Conservation (phyloP, 495 filamentous ascomycete genomes). For the Penicillium maclennaniae region DNA sequence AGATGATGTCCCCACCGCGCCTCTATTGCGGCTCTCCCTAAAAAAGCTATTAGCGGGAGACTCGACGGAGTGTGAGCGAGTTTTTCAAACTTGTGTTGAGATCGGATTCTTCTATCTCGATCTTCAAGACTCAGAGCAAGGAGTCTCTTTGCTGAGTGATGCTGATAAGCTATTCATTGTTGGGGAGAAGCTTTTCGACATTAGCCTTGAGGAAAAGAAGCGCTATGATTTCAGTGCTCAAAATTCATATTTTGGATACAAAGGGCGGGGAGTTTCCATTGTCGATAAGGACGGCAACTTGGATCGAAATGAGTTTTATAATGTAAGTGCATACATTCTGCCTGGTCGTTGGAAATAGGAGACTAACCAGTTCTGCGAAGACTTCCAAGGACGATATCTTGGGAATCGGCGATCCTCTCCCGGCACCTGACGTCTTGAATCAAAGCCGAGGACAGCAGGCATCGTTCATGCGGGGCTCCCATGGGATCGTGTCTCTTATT, state of each 20-base stretch:
- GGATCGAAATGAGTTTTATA: conserved; percentile 62
- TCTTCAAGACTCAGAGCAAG: conserved; percentile 37
- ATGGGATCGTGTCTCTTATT: conserved; percentile 46
- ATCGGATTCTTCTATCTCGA: conserved; percentile 66
- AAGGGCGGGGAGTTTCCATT: conserved; percentile 46
- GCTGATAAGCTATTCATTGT: conserved; percentile 45
- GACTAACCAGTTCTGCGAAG: conserved; percentile 12
- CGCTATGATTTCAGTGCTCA: conserved; percentile 46
- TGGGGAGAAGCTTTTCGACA: conserved; percentile 44
- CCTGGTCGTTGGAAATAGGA: not conserved
- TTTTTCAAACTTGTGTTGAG: conserved; percentile 47
- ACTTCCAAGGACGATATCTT: conserved; percentile 54
- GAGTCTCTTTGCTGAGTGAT: conserved; percentile 38
- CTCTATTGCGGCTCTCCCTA: conserved; percentile 52
- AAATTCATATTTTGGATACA: conserved; percentile 52
- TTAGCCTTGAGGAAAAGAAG: conserved; percentile 50
- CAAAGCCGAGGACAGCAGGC: conserved; percentile 36
- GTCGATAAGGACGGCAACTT: conserved; percentile 51
- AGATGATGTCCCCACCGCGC: conserved; percentile 48
- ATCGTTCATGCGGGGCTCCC: conserved; percentile 47
- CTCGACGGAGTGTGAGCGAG: conserved; percentile 36
- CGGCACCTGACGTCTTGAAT: conserved; percentile 41
- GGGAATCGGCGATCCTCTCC: conserved; percentile 37
- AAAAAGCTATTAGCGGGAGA: conserved; percentile 43
- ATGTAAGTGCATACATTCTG: conserved; percentile 33